These are phyloP conservation scores for Fusarium annulatum DNA, from an alignment of 2,329 filamentous ascomycete genomes.

Conservation along the genomic window DNA sequence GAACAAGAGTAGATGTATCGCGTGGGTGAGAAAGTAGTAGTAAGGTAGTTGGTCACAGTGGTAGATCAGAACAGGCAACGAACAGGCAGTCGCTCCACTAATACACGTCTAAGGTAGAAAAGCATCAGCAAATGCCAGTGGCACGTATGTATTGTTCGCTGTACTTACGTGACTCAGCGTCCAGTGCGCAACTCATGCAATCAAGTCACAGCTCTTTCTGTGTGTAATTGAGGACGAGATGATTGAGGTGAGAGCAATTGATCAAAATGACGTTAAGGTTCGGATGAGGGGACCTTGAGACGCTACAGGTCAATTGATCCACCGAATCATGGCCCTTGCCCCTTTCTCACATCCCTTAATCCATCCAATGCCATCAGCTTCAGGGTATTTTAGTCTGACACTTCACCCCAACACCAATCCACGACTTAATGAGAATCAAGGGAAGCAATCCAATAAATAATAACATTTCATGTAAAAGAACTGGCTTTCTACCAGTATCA, in stretches of 20 bases:
- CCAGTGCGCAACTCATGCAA: not conserved
- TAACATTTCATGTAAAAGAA: not conserved
- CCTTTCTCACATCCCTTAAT: not conserved
- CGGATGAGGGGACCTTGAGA: not conserved
- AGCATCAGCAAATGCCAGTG: not conserved
- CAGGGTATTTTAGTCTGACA: not conserved
- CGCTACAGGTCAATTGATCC: not conserved
- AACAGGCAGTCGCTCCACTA: conserved; percentile 32
- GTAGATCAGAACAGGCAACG: conserved; percentile 26
- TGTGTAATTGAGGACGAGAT: not conserved
- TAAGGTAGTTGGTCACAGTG: not conserved
- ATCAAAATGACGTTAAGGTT: conserved; percentile 9
- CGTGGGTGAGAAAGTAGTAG: not conserved
- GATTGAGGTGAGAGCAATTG: not conserved
- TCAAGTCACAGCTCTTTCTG: not conserved
- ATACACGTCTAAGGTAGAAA: not conserved
- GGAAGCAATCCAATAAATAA: not conserved
- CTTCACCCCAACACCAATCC: not conserved
- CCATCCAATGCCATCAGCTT: not conserved
- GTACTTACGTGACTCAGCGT: not conserved
- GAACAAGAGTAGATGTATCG: not conserved
- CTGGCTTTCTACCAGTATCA: conserved; percentile 1
- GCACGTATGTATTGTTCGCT: not conserved
- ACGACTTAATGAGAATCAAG: not conserved
- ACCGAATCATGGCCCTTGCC: not conserved